Conservation (phyloP, 2,329 filamentous ascomycete species). For the Fusarium humuli region DNA sequence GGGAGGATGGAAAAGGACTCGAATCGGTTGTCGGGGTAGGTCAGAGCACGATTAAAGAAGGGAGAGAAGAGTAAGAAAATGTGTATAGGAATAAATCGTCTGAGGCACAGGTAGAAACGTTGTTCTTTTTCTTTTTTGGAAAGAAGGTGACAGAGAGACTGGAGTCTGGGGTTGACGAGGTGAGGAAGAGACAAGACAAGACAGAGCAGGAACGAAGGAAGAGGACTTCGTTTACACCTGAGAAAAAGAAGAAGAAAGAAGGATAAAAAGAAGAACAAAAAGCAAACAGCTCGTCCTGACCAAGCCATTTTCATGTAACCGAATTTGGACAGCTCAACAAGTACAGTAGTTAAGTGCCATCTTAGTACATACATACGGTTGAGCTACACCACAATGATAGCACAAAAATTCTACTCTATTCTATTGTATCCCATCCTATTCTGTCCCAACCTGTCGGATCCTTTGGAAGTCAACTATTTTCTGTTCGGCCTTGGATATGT, state of each 20-base stretch:
- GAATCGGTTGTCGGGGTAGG: conserved; percentile 13
- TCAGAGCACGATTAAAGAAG: conserved; percentile 3
- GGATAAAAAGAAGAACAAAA: conserved; percentile 1
- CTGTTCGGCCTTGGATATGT: conserved; percentile 15
- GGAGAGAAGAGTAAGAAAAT: conserved; percentile 1
- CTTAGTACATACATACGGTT: conserved; percentile 21
- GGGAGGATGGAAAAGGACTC: conserved; percentile 14
- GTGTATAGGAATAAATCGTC: conserved; percentile 13
- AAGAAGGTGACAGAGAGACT: conserved; percentile 16
- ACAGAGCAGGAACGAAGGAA: conserved; percentile 19
- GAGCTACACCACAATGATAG: neutral
- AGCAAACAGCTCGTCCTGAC: conserved; percentile 20
- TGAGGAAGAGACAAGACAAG: conserved; percentile 25
- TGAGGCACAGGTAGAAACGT: conserved; percentile 8
- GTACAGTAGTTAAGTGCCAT: neutral
- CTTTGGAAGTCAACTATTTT: neutral
- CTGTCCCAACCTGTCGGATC: neutral
- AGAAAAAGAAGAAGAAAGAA: neutral
- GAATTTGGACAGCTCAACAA: conserved; percentile 39
- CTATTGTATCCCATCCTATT: neutral
- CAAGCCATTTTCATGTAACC: conserved; percentile 38
- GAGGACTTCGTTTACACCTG: neutral
- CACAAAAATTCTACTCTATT: conserved; percentile 1
- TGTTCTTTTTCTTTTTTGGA: neutral
- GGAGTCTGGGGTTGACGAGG: conserved; percentile 31